Conservation (phyloP, 148 eudicot species). For the Oxyria digyna region DNA sequence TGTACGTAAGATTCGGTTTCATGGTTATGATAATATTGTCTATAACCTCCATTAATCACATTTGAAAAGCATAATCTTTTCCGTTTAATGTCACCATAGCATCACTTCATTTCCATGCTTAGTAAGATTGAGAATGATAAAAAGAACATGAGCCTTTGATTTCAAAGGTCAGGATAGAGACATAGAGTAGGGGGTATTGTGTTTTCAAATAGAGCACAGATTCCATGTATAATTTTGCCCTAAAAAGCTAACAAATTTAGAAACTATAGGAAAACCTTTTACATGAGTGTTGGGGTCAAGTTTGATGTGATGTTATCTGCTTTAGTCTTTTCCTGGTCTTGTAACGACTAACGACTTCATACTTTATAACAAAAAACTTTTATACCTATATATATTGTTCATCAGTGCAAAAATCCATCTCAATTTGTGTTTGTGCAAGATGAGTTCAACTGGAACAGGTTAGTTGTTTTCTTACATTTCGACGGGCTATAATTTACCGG, state of each 20-base stretch:
- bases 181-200: not conserved
- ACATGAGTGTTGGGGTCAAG: not conserved
- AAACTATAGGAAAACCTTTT: not conserved
- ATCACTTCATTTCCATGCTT: not conserved
- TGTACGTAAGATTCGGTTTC: not conserved
- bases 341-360: too few species aligned
- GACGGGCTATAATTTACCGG: too few species aligned
- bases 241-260: too few species aligned
- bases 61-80: not conserved
- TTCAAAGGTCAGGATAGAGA: not conserved
- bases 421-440: not conserved
- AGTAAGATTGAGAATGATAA: not conserved
- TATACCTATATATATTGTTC: not conserved
- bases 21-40: not conserved
- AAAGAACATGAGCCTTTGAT: not conserved
- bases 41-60: not conserved
- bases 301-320: not conserved
- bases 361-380: too few species aligned
- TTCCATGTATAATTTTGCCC: not conserved
- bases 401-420: not conserved
- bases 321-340: not conserved
- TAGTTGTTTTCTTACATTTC: not conserved
- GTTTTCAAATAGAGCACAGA: not conserved
- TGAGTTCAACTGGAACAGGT: not conserved
- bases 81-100: too few species aligned